Conservation (phyloP, 768 basidiomycete genomes). For the Phylloporus scabripes region DNA sequence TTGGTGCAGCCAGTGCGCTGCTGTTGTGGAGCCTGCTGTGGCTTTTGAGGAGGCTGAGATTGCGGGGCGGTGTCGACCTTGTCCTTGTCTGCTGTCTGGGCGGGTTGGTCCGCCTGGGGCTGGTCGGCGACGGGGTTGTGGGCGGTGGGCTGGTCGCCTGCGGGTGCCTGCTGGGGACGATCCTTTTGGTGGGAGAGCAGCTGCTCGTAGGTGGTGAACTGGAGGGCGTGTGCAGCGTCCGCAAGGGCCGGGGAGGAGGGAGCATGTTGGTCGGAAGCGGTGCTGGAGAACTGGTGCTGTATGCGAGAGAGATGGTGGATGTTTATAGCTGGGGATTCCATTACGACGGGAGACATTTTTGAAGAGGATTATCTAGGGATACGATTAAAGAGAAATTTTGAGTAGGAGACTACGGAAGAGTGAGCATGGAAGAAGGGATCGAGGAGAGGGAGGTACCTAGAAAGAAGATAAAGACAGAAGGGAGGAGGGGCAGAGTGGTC, state of each 20-base stretch:
- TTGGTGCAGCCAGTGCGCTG: conserved; percentile 54
- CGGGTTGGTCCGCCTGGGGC: conserved; percentile 14
- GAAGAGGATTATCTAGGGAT: conserved; percentile 28
- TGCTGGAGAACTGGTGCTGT: conserved; percentile 40
- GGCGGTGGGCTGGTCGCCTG: conserved; percentile 12
- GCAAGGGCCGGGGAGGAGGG: conserved; percentile 17
- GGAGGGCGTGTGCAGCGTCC: conserved; percentile 24
- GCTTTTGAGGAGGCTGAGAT: conserved; percentile 19
- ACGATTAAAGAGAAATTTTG: conserved; percentile 25
- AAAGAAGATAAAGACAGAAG: neutral
- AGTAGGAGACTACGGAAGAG: conserved; percentile 18
- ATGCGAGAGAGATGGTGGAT: conserved; percentile 49
- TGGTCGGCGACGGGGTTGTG: conserved; percentile 14
- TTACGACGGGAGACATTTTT: conserved; percentile 54
- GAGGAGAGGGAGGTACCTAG: neutral
- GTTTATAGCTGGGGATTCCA: conserved; percentile 49
- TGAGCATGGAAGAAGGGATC: conserved; percentile 2
- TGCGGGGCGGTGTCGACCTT: conserved; percentile 27
- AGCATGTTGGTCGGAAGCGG: conserved; percentile 29
- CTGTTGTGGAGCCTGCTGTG: conserved; percentile 31
- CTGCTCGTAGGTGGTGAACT: conserved; percentile 29
- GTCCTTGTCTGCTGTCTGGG: conserved; percentile 21
- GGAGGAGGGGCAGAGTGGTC: neutral
- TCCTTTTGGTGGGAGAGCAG: conserved; percentile 29
- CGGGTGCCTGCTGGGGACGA: conserved; percentile 16